Base-by-base conservation (phyloP, 495 filamentous ascomycete genomes). In the Lasiosphaeria hispida region DNA sequence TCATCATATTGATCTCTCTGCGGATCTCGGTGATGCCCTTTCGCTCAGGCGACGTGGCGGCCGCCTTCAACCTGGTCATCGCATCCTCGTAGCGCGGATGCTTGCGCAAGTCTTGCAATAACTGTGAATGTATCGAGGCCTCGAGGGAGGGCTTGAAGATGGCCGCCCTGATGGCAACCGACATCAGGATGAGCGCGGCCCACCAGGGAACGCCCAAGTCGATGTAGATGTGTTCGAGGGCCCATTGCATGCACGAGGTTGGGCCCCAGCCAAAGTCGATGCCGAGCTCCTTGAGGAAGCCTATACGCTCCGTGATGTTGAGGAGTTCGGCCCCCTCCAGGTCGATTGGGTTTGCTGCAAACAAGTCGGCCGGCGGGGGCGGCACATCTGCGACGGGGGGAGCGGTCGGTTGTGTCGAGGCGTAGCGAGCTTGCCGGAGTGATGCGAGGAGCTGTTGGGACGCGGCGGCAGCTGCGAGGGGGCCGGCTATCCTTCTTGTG, bases 191-290 rank as follows among this genome's bases (percentile, higher is more conserved):
- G 52, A 97, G 87, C 56, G 88, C 84, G 7, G 72, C 83, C 85
- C 90, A 91, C 94, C 93, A 97, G 1, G 90, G 88, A 50, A 88
- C 69, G 9, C 84, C 90, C 2, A 68, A 66, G 64, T 77, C 85
- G 53, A 96, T 72, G 72, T 97, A 89, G 48, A 94, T 65, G 65
- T 92, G 85, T 73, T 98, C 94, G 34, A 97, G 72, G 7, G 85
- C 3, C 73, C 74, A 89, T 76, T 97, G 77, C 53, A 94, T 81
- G 9, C 82, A 57, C 1, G 84, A 66, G 0, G 89, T 87, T 2
- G 86, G 80, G 18, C 94, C 92, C 77, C 77, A 91, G 64, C 92
- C 90, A 64, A 84, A 97, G 60, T 96, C 90, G 17, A 97, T 72
- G 1, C 94, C 94, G 17, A 96, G 73, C 0, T 82, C 80, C 62